Base-by-base conservation (phyloP, 345 rosid genomes). In the Schrenkiella parvula region DNA sequence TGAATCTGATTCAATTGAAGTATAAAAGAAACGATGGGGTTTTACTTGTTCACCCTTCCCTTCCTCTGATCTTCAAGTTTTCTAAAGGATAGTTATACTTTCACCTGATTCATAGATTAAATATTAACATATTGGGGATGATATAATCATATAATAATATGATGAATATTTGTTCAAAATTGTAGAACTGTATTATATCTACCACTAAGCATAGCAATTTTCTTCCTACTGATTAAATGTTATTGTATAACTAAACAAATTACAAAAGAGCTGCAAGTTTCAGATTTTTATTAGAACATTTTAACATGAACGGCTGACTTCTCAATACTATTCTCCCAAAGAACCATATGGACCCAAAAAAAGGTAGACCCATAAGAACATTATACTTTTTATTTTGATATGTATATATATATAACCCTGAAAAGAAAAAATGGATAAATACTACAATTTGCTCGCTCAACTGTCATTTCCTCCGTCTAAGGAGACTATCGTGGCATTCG, bases 401-500 rank as follows among this genome's bases (percentile, higher is more conserved):
- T n/a, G n/a, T n/a, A n/a, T n/a, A n/a, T n/a, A n/a, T n/a, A 54
- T 17, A 19, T 43, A 73, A 73, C 13, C n/a, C 22, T 44, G 9
- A 26, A n/a, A 48, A 39, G 0, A 50, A 23, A 31, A 23, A 15
- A 0, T 4, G 37, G 71, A 56, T 73, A 73, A 73, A 65, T 26
- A 42, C 38, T 26, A 74, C 78, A 66, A 74, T 15, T 73, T 66
- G 66, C 25, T 50, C 68, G 66, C 48, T 64, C 43, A 73, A 26
- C 60, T 21, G 43, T 59, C 37, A 4, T 54, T 58, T 66, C 78
- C 78, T 66, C 73, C 62, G 50, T 74, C 66, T 74, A 74, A 74
- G 54, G 68, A 74, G 67, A 67, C 53, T 66, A 26, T 46, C 54
- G 47, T 58, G 55, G 64, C 39, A 43, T 64, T 72, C 69, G 35